Conservation (phyloP, 306 rosid genomes). For the Begonia peltatifolia region DNA sequence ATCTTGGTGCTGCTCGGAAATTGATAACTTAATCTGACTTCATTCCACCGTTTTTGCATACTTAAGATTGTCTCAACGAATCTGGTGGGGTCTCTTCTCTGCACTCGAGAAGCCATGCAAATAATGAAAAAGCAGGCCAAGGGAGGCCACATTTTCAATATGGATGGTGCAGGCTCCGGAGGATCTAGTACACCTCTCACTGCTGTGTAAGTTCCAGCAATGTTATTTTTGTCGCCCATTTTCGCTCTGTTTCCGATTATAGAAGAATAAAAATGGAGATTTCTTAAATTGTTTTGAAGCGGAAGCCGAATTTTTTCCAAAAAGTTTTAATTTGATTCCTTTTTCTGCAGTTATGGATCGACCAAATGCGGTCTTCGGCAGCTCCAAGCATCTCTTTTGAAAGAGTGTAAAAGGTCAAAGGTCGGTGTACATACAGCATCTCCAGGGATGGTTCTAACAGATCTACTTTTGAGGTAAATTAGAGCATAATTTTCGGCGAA, state of each 20-base stretch:
- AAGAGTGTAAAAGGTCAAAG: conserved; percentile 71
- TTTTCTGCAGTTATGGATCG: conserved; percentile 55
- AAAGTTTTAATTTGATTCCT: too few relatives aligned
- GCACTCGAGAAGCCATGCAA: conserved; percentile 85
- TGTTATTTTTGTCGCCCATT: too few relatives aligned
- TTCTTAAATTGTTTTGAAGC: too few relatives aligned
- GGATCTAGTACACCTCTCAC: conserved; percentile 97
- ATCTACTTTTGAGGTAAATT: conserved; percentile 68
- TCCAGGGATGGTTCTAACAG: conserved; percentile 98
- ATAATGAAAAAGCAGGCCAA: conserved; percentile 55
- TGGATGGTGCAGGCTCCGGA: conserved; percentile 97
- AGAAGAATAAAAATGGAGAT: too few relatives aligned
- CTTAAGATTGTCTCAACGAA: conserved; percentile 86
- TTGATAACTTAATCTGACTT: background rate
- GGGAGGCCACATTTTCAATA: conserved; percentile 85
- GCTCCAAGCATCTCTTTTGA: conserved; percentile 72
- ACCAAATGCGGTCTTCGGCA: conserved; percentile 92
- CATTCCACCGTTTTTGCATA: background rate
- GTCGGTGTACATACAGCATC: conserved; percentile 92
- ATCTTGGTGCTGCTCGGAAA: too few relatives aligned
- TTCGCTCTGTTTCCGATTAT: too few relatives aligned
- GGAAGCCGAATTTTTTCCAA: too few relatives aligned
- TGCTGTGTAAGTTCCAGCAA: conserved; percentile 58
- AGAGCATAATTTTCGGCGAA: too few relatives aligned
- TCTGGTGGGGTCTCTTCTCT: conserved; percentile 79